Evolutionary conservation across 2,329 filamentous ascomycete genomes (phyloP), one percentile per base, ranked within the genome.

Genomic region (Meredithiella fracta): DNA sequence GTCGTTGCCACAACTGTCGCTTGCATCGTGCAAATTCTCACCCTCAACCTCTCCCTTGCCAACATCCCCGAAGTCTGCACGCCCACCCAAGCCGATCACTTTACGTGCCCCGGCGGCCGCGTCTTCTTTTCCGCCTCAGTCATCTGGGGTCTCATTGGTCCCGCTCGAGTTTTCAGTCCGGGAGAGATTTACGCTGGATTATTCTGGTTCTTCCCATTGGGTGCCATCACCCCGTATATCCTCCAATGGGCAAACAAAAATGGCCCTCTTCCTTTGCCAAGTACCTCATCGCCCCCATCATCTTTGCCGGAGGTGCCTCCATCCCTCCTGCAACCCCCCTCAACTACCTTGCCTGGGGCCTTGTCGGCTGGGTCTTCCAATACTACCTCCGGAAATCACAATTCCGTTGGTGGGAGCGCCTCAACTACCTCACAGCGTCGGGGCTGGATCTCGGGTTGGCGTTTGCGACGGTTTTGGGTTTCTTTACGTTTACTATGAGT

Each of bases 281-380:
- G 56, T 76, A 72, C 65, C 69, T 80, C 53, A 82, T 82, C 70
- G 74, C 78, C 3, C 79, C 79, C 1, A 68, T 83, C 59, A 78
- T 83, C 61, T 80, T 82, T 63, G 80, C 79, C 57, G 78, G 78
- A 22, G 72, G 76, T 5, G 74, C 72, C 0, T 60, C 69, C 34
- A 80, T 83, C 61, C 79, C 79, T 1, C 79, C 79, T 0, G 84
- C 85, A 2, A 85, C 83, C 0, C 83, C 83, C 0, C 75, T 87
- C 58, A 86, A 85, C 67, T 88, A 86, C 64, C 75, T 85, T 34
- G 75, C 76, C n/a, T 88, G 84, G 83, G 82, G 80, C 17, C 68
- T 83, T 56, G 80, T 87, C 2, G 85, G 84, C 29, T 80, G 78
- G 61, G 60, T 84, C 31, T 88, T 87, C 71, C 83, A 88, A 65